Conservation (phyloP, 768 basidiomycete genomes). For the Saitozyma podzolica region DNA sequence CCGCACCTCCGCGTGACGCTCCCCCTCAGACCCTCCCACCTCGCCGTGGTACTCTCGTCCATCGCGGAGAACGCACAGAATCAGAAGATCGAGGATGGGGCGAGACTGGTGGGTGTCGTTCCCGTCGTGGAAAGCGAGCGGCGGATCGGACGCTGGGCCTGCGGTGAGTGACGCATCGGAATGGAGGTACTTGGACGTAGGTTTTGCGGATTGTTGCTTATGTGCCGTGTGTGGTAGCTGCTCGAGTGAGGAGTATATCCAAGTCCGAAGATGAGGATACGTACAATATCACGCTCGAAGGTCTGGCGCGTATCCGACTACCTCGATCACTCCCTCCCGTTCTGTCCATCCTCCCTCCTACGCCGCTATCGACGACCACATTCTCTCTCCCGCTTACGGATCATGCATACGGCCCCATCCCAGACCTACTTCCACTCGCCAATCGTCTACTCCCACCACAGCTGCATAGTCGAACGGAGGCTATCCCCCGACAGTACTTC, state of each 20-base stretch:
- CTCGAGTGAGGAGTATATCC: constrained; percentile 29
- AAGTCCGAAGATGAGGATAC: constrained; percentile 23
- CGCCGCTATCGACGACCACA: constrained; percentile 68
- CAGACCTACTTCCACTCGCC: constrained; percentile 23
- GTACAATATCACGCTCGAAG: constrained; percentile 26
- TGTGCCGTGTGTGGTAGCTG: constrained; percentile 18
- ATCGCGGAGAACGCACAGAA: constrained; percentile 63
- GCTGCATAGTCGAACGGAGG: constrained; percentile 24
- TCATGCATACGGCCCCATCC: constrained; percentile 22
- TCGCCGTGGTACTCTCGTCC: constrained; percentile 67
- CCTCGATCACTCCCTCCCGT: constrained; percentile 43
- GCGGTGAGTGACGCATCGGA: constrained; percentile 23
- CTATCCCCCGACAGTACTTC: constrained; percentile 28
- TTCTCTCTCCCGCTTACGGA: constrained; percentile 64
- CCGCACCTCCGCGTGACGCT: constrained; percentile 71
- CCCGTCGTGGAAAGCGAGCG: constrained; percentile 43
- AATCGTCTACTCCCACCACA: constrained; percentile 24
- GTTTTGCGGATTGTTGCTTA: neutral
- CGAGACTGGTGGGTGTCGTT: constrained; percentile 27
- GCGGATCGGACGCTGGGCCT: constrained; percentile 42
- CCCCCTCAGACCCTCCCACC: constrained; percentile 60
- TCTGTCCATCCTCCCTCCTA: constrained; percentile 32
- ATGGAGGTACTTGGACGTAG: neutral
- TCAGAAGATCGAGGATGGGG: constrained; percentile 51
- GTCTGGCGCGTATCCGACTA: constrained; percentile 39